These are phyloP conservation scores for Colletotrichum tofieldiae DNA, from an alignment of 2,329 filamentous ascomycete genomes.

Conservation along the genomic window DNA sequence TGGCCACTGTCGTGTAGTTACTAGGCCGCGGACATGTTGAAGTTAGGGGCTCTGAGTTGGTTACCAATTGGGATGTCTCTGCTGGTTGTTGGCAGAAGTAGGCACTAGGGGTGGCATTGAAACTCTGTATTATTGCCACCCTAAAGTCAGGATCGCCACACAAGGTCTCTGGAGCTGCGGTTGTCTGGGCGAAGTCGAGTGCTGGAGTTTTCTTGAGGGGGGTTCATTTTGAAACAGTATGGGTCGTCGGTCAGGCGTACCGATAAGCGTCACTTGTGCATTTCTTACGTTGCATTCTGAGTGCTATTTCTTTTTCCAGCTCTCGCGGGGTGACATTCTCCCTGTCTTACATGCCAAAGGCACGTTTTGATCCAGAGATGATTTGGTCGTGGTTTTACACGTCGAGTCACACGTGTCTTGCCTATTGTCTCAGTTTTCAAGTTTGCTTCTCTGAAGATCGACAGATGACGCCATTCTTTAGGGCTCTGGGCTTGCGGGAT, in stretches of 20 bases:
- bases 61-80: too few species aligned
- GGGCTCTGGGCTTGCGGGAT: neutral
- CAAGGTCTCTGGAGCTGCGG: neutral
- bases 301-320: neutral
- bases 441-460: neutral
- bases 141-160: too few species aligned
- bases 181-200: neutral
- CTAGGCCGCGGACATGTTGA: too few species aligned
- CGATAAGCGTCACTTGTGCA: neutral
- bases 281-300: neutral
- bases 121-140: too few species aligned
- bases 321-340: neutral
- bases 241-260: neutral
- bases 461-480: constrained; percentile 30
- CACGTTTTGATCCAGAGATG: neutral
- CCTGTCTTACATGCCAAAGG: neutral
- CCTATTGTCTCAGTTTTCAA: constrained; percentile 29
- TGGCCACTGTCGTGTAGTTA: too few species aligned
- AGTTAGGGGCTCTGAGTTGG: too few species aligned
- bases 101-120: too few species aligned
- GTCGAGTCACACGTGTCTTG: neutral
- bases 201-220: neutral
- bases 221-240: too few species aligned
- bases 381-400: too few species aligned
- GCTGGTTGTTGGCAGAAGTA: too few species aligned